Percentiles rank a stretch among this genome's conserved stretches.
Conservation (phyloP, 2,329 filamentous ascomycete species). For the Xylariaceae sp. region DNA sequence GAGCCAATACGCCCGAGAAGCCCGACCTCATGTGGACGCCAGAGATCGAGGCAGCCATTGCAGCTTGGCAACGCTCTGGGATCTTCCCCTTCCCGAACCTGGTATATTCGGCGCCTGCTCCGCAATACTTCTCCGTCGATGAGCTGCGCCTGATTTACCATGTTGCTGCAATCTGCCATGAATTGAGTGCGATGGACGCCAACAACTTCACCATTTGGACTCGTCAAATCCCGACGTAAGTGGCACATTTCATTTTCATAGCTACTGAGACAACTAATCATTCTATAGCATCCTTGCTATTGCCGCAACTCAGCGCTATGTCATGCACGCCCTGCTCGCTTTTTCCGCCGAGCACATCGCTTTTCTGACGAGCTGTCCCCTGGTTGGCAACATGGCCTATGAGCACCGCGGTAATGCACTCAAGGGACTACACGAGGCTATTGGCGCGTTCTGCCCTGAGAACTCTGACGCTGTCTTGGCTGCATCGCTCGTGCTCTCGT, state of each 20-base stretch:
- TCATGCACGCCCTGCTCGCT: slow-evolving; percentile 88
- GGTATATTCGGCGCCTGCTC: slow-evolving; percentile 68
- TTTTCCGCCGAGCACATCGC: slow-evolving; percentile 94
- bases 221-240: slow-evolving; percentile 85
- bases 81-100: slow-evolving; percentile 81
- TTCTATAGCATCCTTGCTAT: slow-evolving; percentile 69
- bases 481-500: slow-evolving; percentile 84
- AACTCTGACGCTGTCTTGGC: slow-evolving; percentile 90
- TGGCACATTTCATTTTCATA: slow-evolving; percentile 11
- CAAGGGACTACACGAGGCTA: slow-evolving; percentile 81
- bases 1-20: slow-evolving; percentile 56
- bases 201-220: slow-evolving; percentile 90
- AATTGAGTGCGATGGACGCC: slow-evolving; percentile 70
- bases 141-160: slow-evolving; percentile 89
- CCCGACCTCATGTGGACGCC: slow-evolving; percentile 78
- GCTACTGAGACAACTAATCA: slow-evolving; percentile 22
- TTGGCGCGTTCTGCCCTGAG: slow-evolving; percentile 74
- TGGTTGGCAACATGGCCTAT: slow-evolving; percentile 83
- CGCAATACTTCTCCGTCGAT: slow-evolving; percentile 66
- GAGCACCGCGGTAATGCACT: slow-evolving; percentile 82
- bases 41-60: slow-evolving; percentile 74
- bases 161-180: slow-evolving; percentile 76
- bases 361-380: slow-evolving; percentile 77
- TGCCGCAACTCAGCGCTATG: slow-evolving; percentile 75
- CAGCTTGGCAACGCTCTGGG: slow-evolving; percentile 77